Conservation (phyloP, 176 grass and related monocot genomes). For the Musa acuminata region DNA sequence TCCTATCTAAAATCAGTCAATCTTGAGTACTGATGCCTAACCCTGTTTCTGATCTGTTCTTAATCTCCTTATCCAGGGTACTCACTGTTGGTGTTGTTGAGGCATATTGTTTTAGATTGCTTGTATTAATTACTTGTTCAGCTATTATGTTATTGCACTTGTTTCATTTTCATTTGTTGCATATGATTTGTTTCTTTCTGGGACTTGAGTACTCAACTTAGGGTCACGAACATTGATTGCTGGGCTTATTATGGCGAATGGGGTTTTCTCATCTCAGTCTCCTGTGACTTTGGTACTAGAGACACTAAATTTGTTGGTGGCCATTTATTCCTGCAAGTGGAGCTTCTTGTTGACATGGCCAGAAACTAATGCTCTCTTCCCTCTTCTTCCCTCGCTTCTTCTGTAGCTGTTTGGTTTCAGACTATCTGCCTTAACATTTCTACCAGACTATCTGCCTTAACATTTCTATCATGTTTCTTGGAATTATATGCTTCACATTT, state of each 20-base stretch:
- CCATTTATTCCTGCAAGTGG: background rate
- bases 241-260: background rate
- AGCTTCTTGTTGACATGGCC: background rate
- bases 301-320: background rate
- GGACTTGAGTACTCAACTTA: too few species aligned
- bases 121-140: background rate
- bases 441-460: too few species aligned
- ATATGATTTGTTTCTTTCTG: background rate
- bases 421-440: too few species aligned
- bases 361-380: background rate
- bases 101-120: background rate
- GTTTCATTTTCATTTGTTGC: conserved; percentile 4
- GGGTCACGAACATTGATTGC: background rate
- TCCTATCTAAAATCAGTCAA: too few species aligned
- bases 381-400: background rate
- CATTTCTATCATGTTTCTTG: background rate
- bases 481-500: background rate
- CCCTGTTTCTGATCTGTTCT: background rate
- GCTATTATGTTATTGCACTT: background rate
- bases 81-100: background rate
- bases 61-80: background rate
- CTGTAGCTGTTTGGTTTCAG: background rate
- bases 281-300: background rate
- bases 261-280: background rate
- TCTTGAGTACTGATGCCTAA: background rate